Evolutionary conservation across 1,284 basidiomycete species (phyloP), one percentile per base, ranked within the genome.

Genomic region (Xerocomus nothofagi): DNA sequence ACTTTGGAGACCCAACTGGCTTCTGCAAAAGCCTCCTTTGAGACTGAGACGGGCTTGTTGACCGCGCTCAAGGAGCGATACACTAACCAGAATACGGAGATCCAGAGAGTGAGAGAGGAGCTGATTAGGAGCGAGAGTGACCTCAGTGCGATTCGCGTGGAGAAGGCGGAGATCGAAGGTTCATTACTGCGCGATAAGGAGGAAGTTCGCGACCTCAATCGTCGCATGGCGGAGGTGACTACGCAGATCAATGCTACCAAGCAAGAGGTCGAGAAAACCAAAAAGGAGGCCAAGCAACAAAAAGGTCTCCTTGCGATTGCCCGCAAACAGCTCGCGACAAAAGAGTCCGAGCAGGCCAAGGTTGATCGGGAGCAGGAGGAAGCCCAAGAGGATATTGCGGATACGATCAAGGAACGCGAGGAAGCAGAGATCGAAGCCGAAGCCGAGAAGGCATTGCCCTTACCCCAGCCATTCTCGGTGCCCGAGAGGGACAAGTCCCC

Each of bases 201-300:
- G 68, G 95, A 98, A 54, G 84, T 92, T 2, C 78, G 96, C 34
- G 91, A 86, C 26, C 72, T 98, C 53, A 88, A 98, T 64, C 84
- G 84, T 58, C 84, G 81, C 61, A 88, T 96, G 83, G 74, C 84
- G 21, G 92, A 95, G 64, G 79, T 86, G 15, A 84, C 87, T 23
- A 79, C 84, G 51, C 84, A 94, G 69, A 87, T 86, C 37, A 82
- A 87, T 39, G 68, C 72, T 8, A 68, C 90, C 48, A 94, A 90
- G 71, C 76, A 73, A 9, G 84, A 90, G 56, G 73, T 94, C 36
- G 97, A 98, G 68, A 95, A 92, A 73, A 69, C 84, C 40, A 93
- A 86, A 74, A 98, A 94, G 72, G 94, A 98, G 43, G 91, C 91
- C 0, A 88, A 97, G 65, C 93, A 97, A 67, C 94, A 98, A 71